phyloP scores from a whole-genome alignment of 305 asterid species.

The Fraxinus paxiana region DNA sequence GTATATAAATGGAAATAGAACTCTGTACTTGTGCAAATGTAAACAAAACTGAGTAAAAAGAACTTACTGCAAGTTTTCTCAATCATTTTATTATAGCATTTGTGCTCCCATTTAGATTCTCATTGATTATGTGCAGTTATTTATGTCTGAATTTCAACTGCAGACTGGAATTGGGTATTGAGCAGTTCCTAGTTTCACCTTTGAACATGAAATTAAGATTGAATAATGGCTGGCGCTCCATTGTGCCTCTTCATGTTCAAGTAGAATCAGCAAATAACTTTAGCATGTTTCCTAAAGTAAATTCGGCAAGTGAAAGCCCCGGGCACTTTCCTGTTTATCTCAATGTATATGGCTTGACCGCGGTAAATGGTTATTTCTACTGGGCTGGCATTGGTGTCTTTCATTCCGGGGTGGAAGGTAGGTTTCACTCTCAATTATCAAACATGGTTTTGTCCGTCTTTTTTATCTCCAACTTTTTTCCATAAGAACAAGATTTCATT shows the following conservation, averaged over 20 bases:
- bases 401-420: conserved; percentile 89
- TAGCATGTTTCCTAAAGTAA: conserved; percentile 54
- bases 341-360: conserved; percentile 75
- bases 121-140: not conserved
- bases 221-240: conserved; percentile 51
- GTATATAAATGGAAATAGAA: not conserved
- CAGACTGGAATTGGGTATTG: conserved; percentile 43
- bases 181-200: conserved; percentile 35
- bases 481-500: not conserved
- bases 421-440: conserved; percentile 21
- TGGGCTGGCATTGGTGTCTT: conserved; percentile 92
- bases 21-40: not conserved
- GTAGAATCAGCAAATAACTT: conserved; percentile 40
- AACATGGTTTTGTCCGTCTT: not conserved
- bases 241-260: conserved; percentile 46
- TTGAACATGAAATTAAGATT: conserved; percentile 46
- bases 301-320: conserved; percentile 39
- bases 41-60: not conserved
- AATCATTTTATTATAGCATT: not conserved
- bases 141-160: conserved; percentile 5
- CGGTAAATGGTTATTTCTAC: conserved; percentile 62
- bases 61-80: conserved; percentile 10
- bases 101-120: not conserved
- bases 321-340: conserved; percentile 63
- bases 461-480: not conserved